A percentile compares a stretch with the other conserved stretches of the same genome.
phyloP scores from a whole-genome alignment of 495 filamentous ascomycete species.

The Margaritispora aquatica region DNA sequence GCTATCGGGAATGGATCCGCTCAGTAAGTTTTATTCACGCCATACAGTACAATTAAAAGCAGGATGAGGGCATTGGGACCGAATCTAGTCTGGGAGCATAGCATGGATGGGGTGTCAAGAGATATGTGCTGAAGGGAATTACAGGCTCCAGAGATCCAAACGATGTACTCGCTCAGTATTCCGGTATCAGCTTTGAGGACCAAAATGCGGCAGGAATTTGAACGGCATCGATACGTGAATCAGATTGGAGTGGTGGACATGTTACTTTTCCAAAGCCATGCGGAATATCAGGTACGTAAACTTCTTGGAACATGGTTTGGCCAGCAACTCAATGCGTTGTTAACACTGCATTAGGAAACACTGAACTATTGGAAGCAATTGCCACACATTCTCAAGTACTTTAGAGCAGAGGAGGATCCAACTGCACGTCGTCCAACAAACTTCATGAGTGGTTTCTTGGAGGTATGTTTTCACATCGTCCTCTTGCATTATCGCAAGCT shows the following conservation, averaged over 20 bases:
- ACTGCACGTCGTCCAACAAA: slow-evolving; percentile 70
- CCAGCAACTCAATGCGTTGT: not conserved
- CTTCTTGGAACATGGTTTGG: not conserved
- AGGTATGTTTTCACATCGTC: slow-evolving; percentile 34
- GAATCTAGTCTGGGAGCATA: not conserved
- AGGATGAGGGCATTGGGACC: too few species aligned
- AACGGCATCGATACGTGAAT: slow-evolving; percentile 87
- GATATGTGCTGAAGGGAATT: not conserved
- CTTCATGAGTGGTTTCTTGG: slow-evolving; percentile 90
- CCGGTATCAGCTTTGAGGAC: slow-evolving; percentile 85
- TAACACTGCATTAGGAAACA: slow-evolving; percentile 61
- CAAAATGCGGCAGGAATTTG: slow-evolving; percentile 95
- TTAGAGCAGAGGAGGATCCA: slow-evolving; percentile 81
- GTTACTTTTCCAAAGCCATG: slow-evolving; percentile 76
- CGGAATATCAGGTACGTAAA: slow-evolving; percentile 72
- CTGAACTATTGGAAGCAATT: slow-evolving; percentile 99
- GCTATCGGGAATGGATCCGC: slow-evolving; percentile 91
- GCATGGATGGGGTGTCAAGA: not conserved
- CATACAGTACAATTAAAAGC: not conserved
- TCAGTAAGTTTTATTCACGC: slow-evolving; percentile 58
- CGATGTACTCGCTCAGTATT: slow-evolving; percentile 87
- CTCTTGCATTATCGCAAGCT: slow-evolving; percentile 4
- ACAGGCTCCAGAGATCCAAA: slow-evolving; percentile 92
- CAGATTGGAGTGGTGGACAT: slow-evolving; percentile 85
- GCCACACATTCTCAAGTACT: slow-evolving; percentile 95